Base-by-base conservation (phyloP, 1,284 basidiomycete genomes). In the Takashimella tepidaria region DNA sequence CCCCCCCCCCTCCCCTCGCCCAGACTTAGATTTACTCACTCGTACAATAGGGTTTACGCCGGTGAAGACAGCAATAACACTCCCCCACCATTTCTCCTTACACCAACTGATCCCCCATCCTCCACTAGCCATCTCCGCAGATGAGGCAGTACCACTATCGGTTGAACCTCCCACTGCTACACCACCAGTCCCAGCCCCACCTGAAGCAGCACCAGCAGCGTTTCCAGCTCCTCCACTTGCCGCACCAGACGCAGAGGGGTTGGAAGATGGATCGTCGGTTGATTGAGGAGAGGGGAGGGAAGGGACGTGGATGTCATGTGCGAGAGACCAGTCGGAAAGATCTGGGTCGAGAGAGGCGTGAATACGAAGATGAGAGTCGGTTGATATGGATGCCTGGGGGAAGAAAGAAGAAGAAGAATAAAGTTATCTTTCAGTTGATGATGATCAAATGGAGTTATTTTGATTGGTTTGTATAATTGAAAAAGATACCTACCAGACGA, bases 31-130 rank as follows among this genome's bases (percentile, higher is more conserved):
- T n/a, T n/a, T n/a, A 60, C 77, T 49, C 44, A 91, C 88, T 73
- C 92, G 89, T 45, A 95, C 78, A 16, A 83, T 73, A 0, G 88
- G 87, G 55, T 78, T 82, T 2, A 82, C 80, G 1, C 91, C 91
- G 49, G 82, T 82, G 2, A 84, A 83, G 0, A 83, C 84, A 12
- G 88, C 90, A 43, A 96, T 77, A 22, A 93, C 70, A 67, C 92
- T 88, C 1, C 92, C 92, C 90, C 91, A 93, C 74, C 91, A 93
- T 56, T 82, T 80, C 63, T 97, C 92, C 66, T 89, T 89, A 73
- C 92, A 96, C 91, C 92, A 97, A 20, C 86, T 87, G 44, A 97
- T 73, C 56, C 85, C 86, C 90, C 92, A 96, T 0, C 89, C 92
- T 8, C 91, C 91, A 56, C 89, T 86, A 1, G 89, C 89, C 70